Evolutionary conservation across 257 asterid species (phyloP).

Genomic region (Nyctanthes arbortristis): DNA sequence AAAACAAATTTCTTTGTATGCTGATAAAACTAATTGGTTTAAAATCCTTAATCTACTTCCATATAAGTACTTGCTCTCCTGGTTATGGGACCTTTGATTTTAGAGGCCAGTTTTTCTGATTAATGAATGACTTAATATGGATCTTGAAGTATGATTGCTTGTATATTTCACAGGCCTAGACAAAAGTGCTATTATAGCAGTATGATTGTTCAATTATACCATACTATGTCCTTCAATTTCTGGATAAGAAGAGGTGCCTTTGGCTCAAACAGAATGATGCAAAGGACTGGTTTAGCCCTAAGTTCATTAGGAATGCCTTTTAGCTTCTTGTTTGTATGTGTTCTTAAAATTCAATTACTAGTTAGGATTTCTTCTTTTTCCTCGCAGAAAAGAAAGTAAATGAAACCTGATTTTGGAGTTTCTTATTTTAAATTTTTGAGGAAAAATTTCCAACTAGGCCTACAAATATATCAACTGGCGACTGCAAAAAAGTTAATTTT

Average conservation of each 20-base stretch:
- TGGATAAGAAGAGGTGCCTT: background rate
- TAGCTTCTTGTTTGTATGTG: background rate
- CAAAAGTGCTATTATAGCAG: background rate
- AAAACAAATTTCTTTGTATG: conserved; percentile 1
- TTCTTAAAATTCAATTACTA: background rate
- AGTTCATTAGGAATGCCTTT: background rate
- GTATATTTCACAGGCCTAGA: background rate
- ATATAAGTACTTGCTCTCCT: conserved; percentile 1
- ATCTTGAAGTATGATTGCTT: background rate
- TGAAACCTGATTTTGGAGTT: background rate
- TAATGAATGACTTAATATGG: conserved; percentile 9
- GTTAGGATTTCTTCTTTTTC: no score
- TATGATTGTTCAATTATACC: conserved; percentile 6
- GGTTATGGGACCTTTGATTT: background rate
- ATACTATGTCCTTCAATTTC: background rate
- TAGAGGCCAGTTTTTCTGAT: background rate
- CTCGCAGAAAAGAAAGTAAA: background rate
- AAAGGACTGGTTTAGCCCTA: background rate
- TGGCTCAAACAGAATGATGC: background rate
- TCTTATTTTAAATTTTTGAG: background rate
- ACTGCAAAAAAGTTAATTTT: background rate
- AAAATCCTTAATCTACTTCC: conserved; percentile 9
- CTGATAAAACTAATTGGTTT: conserved; percentile 12
- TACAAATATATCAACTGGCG: background rate
- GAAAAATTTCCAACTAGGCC: conserved; percentile 1